Percentiles rank a stretch among this genome's conserved stretches.
These are phyloP conservation scores for Emergomyces pasteurianus DNA, from an alignment of 2,329 filamentous ascomycete species.

Conservation along the genomic window DNA sequence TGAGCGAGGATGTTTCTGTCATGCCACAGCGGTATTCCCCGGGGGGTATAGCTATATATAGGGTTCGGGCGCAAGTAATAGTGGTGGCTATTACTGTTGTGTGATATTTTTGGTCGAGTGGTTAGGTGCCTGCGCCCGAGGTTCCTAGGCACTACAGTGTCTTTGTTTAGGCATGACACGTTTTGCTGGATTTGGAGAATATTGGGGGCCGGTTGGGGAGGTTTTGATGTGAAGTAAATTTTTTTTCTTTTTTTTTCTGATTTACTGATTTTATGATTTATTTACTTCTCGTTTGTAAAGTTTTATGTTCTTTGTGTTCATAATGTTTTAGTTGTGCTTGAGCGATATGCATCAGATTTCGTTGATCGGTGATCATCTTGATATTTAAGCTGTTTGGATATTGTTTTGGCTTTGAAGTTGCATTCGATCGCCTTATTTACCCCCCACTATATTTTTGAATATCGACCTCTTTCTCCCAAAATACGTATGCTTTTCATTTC, in stretches of 20 bases:
- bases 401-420: not conserved
- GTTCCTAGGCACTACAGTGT: too few relatives aligned
- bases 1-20: too few relatives aligned
- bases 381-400: not conserved
- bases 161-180: slow-evolving; percentile 91
- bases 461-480: not conserved
- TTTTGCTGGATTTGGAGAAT: slow-evolving; percentile 87
- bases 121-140: too few relatives aligned
- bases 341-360: too few relatives aligned
- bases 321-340: not conserved
- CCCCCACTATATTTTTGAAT: not conserved
- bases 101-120: too few relatives aligned
- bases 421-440: not conserved
- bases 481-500: not conserved
- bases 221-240: slow-evolving; percentile 52
- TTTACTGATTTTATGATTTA: not conserved
- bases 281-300: not conserved
- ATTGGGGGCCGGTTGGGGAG: slow-evolving; percentile 72
- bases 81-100: too few relatives aligned
- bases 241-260: not conserved
- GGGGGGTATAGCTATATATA: too few relatives aligned
- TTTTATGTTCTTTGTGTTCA: not conserved
- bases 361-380: not conserved
- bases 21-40: too few relatives aligned
- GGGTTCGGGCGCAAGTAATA: too few relatives aligned